Evolutionary conservation across 179 eudicot species (phyloP).

Genomic region (Drosera spatulata): DNA sequence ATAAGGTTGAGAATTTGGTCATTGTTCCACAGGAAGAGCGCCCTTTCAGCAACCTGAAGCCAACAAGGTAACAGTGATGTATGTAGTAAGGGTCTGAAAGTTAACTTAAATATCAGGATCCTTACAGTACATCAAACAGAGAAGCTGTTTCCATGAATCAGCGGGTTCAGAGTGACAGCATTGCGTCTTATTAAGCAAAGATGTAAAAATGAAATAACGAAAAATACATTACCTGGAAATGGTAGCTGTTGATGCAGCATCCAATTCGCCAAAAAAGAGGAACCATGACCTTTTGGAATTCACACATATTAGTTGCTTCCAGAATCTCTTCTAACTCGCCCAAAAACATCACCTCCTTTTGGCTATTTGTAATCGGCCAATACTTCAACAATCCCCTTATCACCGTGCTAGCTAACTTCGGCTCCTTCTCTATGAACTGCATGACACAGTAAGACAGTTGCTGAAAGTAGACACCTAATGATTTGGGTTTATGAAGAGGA

Average conservation of each 20-base stretch:
- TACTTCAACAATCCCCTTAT: slow-evolving; percentile 65
- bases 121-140: too few relatives aligned
- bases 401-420: slow-evolving; percentile 55
- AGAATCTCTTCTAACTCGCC: slow-evolving; percentile 81
- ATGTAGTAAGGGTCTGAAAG: neutral
- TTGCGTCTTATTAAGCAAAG: neutral
- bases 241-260: slow-evolving; percentile 72
- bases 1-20: slow-evolving; percentile 61
- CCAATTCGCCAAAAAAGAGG: slow-evolving; percentile 65
- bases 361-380: slow-evolving; percentile 90
- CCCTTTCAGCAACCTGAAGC: slow-evolving; percentile 76
- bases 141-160: too few relatives aligned
- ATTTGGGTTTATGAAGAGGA: slow-evolving; percentile 82
- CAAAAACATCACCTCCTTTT: slow-evolving; percentile 87
- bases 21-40: slow-evolving; percentile 74
- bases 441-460: slow-evolving; percentile 65
- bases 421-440: slow-evolving; percentile 84
- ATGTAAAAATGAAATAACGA: neutral
- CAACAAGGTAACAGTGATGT: neutral
- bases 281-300: slow-evolving; percentile 76
- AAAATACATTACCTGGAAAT: slow-evolving; percentile 60
- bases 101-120: too few relatives aligned
- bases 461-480: slow-evolving; percentile 63
- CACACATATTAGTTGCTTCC: slow-evolving; percentile 54
- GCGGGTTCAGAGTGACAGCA: too few relatives aligned